Base-by-base conservation (phyloP, 2,329 filamentous ascomycete species). In the Paraphoma chrysanthemicola region DNA sequence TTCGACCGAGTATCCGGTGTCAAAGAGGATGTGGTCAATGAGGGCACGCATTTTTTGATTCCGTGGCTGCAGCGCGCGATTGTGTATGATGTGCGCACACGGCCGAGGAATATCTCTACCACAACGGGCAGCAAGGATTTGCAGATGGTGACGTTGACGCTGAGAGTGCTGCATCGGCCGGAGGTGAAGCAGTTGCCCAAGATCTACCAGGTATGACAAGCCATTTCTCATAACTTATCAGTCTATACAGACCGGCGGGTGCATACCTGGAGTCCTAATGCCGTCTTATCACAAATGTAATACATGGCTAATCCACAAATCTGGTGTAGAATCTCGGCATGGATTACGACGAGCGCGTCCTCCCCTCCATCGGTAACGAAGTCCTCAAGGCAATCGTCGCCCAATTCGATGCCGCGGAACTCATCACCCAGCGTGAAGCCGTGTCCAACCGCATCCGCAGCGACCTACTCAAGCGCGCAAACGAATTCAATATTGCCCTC, bases 131-230 rank as follows among this genome's bases (percentile, higher is more conserved):
- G 90, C 86, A 99, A 99, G 87, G 95, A 99, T 82, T 81, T 99
- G 85, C 95, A 99, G 84, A 99, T 99, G 95, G 95, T 99, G 74
- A 97, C 93, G 85, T 86, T 99, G 85, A 99, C 95, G 51, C 85
- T 99, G 77, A 87, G 95, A 79, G 95, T 99, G 64, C 81, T 99
- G 78, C 94, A 98, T 82, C 86, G 96, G 69, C 95, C 96, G 6
- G 94, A 97, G 54, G 94, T 99, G 71, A 88, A 92, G 83, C 87
- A 89, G 71, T 83, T 99, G 75, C 96, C 95, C 58, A 96, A 94
- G 83, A 99, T 99, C 74, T 99, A 99, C 85, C 95, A 98, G 88
- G 94, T 97, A 38, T 14, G 31, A 31, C 14, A 7, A 14, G n/a
- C 10, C n/a, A 39, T n/a, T 42, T 10, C 4, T 17, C 16, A 42